A percentile compares a stretch with the other conserved stretches of the same genome.
Evolutionary conservation across 2,329 filamentous ascomycete genomes (phyloP).

Genomic region (Fusarium paranaense): DNA sequence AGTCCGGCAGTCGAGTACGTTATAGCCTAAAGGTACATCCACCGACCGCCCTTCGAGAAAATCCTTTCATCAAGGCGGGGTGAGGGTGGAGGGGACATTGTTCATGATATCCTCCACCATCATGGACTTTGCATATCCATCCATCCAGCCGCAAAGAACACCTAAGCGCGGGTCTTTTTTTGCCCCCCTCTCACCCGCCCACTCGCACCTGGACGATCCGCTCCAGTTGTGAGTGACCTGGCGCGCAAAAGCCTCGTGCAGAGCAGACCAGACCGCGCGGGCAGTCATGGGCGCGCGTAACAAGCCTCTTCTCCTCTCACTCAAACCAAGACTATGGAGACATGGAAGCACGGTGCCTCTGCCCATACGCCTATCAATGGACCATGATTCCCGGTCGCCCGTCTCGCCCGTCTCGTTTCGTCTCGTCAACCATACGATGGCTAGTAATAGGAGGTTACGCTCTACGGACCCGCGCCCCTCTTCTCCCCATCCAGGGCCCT

Average conservation of each 20-base stretch:
- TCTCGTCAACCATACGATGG: slow-evolving; percentile 14
- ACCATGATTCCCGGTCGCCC: slow-evolving; percentile 25
- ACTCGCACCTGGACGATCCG: slow-evolving; percentile 34
- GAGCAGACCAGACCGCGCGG: neutral
- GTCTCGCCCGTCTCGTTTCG: neutral
- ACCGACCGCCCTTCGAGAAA: neutral
- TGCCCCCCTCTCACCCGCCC: slow-evolving; percentile 23
- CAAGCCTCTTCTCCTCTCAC: neutral
- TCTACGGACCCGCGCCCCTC: neutral
- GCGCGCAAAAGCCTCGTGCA: slow-evolving; percentile 18
- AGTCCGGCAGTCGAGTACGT: slow-evolving; percentile 29
- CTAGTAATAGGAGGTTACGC: slow-evolving; percentile 14
- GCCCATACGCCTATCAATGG: neutral
- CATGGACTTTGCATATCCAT: slow-evolving; percentile 33
- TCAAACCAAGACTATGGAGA: slow-evolving; percentile 2
- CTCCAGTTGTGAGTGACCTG: slow-evolving; percentile 39
- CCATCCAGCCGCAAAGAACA: slow-evolving; percentile 20
- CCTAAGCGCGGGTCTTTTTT: neutral
- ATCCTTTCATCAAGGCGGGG: neutral
- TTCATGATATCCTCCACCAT: slow-evolving; percentile 37
- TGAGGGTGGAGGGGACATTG: slow-evolving; percentile 1
- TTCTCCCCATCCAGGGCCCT: neutral
- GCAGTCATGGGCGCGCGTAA: neutral
- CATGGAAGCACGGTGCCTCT: slow-evolving; percentile 12
- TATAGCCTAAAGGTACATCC: slow-evolving; percentile 2